phyloP scores from a whole-genome alignment of 148 eudicot genomes.

The Chenopodium album region DNA sequence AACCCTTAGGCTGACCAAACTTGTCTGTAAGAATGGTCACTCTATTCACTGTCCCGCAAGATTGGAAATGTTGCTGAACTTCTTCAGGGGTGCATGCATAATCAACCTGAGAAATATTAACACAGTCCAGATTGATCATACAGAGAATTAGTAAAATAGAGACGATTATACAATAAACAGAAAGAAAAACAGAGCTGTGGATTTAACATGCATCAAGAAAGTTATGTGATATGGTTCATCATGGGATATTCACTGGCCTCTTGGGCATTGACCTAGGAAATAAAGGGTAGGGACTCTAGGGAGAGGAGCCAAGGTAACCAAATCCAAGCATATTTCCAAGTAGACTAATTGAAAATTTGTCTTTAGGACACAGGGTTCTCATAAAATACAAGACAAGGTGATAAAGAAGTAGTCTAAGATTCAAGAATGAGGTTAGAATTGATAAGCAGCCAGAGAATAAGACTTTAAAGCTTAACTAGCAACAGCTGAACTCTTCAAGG shows the following conservation, averaged over 20 bases:
- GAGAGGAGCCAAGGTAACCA: background rate
- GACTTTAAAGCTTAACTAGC: background rate
- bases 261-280: too few species aligned
- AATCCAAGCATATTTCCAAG: background rate
- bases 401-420: background rate
- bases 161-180: background rate
- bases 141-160: conserved; percentile 8
- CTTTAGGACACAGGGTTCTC: background rate
- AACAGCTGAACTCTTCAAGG: background rate
- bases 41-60: conserved; percentile 87
- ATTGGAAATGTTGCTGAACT: conserved; percentile 96
- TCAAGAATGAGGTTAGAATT: background rate
- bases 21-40: conserved; percentile 91
- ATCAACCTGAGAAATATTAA: conserved; percentile 62
- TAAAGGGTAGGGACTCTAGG: background rate
- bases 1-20: conserved; percentile 97
- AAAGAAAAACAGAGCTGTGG: background rate
- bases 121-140: conserved; percentile 9
- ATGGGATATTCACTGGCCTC: background rate
- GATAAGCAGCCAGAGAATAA: background rate
- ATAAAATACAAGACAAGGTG: background rate
- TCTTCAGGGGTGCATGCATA: conserved; percentile 99
- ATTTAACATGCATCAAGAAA: background rate
- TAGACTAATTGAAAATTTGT: background rate
- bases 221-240: background rate